phyloP scores from a whole-genome alignment of 2,329 filamentous ascomycete species.

The Fusarium veterinarium region DNA sequence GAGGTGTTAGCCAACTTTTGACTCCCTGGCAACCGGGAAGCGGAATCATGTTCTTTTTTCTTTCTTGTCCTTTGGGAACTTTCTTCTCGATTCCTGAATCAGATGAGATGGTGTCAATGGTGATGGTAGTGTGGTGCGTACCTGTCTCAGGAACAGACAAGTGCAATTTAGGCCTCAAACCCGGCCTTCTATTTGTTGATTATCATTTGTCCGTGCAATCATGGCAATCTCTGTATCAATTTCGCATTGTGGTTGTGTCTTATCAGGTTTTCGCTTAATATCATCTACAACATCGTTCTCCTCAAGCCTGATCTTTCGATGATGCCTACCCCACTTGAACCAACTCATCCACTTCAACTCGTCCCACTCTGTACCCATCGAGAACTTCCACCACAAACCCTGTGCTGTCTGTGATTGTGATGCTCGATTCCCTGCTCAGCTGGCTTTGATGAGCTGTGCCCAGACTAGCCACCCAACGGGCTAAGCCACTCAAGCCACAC shows the following conservation, averaged over 20 bases:
- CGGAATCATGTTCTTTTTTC: slow-evolving; percentile 20
- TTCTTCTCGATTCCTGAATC: slow-evolving; percentile 25
- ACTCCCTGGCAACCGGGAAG: slow-evolving; percentile 36
- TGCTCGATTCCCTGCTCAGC: slow-evolving; percentile 39
- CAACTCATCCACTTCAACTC: slow-evolving; percentile 8
- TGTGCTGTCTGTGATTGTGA: background rate
- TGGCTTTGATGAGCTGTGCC: slow-evolving; percentile 37
- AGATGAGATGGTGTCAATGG: slow-evolving; percentile 11
- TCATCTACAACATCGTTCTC: slow-evolving; percentile 12
- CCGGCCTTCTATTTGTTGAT: background rate
- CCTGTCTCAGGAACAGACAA: slow-evolving; percentile 26
- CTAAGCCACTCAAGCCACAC: slow-evolving; percentile 39
- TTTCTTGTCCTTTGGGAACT: slow-evolving; percentile 29
- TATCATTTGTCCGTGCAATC: background rate
- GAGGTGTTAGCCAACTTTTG: slow-evolving; percentile 18
- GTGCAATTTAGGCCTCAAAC: background rate
- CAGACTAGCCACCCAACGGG: slow-evolving; percentile 22
- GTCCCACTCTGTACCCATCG: slow-evolving; percentile 24
- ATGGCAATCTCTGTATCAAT: background rate
- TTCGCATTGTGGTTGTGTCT: slow-evolving; percentile 12
- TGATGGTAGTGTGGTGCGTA: slow-evolving; percentile 13
- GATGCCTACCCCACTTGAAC: slow-evolving; percentile 20
- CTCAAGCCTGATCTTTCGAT: slow-evolving; percentile 3
- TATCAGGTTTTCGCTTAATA: slow-evolving; percentile 28
- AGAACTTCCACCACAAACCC: slow-evolving; percentile 1